Evolutionary conservation across 2,329 filamentous ascomycete species (phyloP).

Genomic region (Aspergillus novofumigatus): DNA sequence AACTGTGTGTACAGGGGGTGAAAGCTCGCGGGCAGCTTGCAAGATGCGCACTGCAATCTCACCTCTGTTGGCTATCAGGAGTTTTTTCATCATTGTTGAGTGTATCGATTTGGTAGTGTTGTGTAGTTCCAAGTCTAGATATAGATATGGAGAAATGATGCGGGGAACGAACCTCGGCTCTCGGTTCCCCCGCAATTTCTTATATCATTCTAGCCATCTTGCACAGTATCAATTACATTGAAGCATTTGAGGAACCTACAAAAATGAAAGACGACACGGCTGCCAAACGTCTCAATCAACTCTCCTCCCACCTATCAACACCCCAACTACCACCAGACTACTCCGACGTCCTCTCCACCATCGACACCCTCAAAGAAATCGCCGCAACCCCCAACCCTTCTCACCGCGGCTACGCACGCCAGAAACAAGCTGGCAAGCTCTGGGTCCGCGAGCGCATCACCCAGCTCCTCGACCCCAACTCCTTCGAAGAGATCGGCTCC

Average conservation of each 20-base stretch:
- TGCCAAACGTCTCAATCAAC: constrained; percentile 44
- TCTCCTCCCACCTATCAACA: constrained; percentile 42
- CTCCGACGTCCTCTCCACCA: constrained; percentile 57
- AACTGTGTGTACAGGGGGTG: constrained; percentile 48
- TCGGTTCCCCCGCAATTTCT: neutral
- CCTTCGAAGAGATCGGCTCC: constrained; percentile 58
- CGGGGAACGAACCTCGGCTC: constrained; percentile 1
- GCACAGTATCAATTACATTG: neutral
- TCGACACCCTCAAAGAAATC: constrained; percentile 49
- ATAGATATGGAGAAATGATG: neutral
- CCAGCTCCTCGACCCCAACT: constrained; percentile 53
- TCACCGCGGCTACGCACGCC: constrained; percentile 57
- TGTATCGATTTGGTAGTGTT: constrained; percentile 7
- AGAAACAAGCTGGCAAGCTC: constrained; percentile 61
- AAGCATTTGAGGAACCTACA: neutral
- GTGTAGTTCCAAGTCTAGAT: neutral
- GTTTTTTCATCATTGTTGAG: constrained; percentile 43
- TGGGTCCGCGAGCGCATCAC: constrained; percentile 62
- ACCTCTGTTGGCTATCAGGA: constrained; percentile 57
- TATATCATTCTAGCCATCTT: neutral
- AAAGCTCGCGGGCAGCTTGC: constrained; percentile 56
- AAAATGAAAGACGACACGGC: constrained; percentile 25
- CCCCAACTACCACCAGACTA: constrained; percentile 53
- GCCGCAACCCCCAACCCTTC: constrained; percentile 53
- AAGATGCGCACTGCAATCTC: constrained; percentile 62